These are phyloP conservation scores for Aspergillus saccharolyticus DNA, from an alignment of 495 filamentous ascomycete genomes.

Conservation along the genomic window DNA sequence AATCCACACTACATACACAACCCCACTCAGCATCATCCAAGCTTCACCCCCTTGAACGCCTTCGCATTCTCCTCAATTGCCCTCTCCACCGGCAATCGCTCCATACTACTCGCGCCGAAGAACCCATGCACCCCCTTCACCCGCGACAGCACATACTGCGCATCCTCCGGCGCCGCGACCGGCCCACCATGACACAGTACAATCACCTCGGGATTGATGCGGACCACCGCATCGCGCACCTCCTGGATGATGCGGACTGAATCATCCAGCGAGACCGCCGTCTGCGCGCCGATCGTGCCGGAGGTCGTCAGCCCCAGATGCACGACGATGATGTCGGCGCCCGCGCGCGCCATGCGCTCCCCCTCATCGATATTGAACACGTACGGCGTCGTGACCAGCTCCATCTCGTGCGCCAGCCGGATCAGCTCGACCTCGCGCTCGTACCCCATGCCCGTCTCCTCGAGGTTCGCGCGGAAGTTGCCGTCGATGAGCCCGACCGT, in stretches of 20 bases:
- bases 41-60: conserved; percentile 50
- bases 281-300: conserved; percentile 57
- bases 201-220: conserved; percentile 52
- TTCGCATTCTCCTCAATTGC: conserved; percentile 58
- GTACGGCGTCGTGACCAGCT: conserved; percentile 62
- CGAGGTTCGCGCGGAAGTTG: conserved; percentile 57
- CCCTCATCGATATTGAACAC: conserved; percentile 59
- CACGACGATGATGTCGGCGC: conserved; percentile 63
- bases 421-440: conserved; percentile 62
- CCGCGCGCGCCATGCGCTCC: conserved; percentile 53
- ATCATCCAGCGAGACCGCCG: conserved; percentile 56
- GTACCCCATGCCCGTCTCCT: conserved; percentile 69
- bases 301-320: conserved; percentile 66
- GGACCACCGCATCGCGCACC: conserved; percentile 55
- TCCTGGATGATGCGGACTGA: conserved; percentile 54
- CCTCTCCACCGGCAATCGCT: conserved; percentile 63
- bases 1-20: not conserved
- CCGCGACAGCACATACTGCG: conserved; percentile 53
- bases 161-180: conserved; percentile 57
- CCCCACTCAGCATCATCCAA: not conserved
- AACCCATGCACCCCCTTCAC: conserved; percentile 63
- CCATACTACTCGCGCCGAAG: conserved; percentile 67
- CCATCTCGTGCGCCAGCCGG: conserved; percentile 47
- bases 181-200: conserved; percentile 68
- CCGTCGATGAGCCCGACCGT: conserved; percentile 69